phyloP scores from a whole-genome alignment of 257 asterid species.

The Nicotiana otophora region DNA sequence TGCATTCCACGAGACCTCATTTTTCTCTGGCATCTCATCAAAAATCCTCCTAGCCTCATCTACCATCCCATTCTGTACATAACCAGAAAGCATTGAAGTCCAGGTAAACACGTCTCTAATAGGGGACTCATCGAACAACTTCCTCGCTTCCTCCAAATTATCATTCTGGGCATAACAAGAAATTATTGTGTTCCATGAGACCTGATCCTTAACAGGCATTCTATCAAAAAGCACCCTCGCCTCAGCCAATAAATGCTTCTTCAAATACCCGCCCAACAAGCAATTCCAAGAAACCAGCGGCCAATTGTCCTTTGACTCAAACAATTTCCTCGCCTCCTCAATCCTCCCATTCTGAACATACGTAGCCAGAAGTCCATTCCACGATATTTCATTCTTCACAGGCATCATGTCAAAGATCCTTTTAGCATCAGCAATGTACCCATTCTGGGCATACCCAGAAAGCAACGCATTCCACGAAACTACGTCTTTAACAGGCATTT shows the following conservation, averaged over 20 bases:
- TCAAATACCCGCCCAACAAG: constrained; percentile 89
- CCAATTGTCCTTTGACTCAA: constrained; percentile 69
- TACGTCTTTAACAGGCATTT: constrained; percentile 74
- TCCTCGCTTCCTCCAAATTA: constrained; percentile 55
- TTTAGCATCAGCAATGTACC: constrained; percentile 72
- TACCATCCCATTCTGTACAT: constrained; percentile 70
- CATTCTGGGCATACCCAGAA: constrained; percentile 85
- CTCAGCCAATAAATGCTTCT: constrained; percentile 64
- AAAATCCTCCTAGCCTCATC: constrained; percentile 68
- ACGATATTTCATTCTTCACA: constrained; percentile 73
- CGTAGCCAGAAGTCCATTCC: constrained; percentile 89
- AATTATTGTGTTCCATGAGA: constrained; percentile 87
- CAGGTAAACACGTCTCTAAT: constrained; percentile 68
- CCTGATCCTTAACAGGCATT: constrained; percentile 73
- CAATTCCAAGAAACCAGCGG: constrained; percentile 90
- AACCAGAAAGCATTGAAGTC: constrained; percentile 90
- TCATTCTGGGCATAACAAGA: constrained; percentile 80
- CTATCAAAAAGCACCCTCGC: constrained; percentile 56
- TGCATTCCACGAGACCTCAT: constrained; percentile 84
- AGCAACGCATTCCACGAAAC: constrained; percentile 87
- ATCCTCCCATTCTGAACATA: constrained; percentile 78
- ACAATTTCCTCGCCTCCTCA: constrained; percentile 73
- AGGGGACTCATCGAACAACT: constrained; percentile 67
- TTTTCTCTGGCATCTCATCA: constrained; percentile 76
- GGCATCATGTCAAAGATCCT: constrained; percentile 67